Base-by-base conservation (phyloP, 202 grass and related monocot genomes). In the Zoysia matrella region DNA sequence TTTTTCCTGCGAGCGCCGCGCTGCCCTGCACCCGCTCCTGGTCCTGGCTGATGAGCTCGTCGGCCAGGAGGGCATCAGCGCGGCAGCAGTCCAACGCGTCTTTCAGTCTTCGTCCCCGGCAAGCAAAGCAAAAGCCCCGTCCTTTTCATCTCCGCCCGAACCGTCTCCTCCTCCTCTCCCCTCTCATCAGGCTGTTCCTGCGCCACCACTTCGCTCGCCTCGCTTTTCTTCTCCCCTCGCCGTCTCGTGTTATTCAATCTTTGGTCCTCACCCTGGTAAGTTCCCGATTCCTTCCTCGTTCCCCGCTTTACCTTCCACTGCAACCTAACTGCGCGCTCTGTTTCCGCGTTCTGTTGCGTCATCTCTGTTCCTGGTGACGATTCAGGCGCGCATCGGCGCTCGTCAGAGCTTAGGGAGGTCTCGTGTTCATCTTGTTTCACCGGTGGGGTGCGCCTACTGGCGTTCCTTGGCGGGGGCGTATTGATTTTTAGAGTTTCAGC, bases 71-170 rank as follows among this genome's bases (percentile, higher is more conserved):
- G 22, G 22, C 60, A 60, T n/a, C 61, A 50, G 15, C 67, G 77
- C 72, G 44, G 9, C 67, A 80, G 42, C 75, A 79, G 83, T 56
- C 73, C 73, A 73, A 82, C 88, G 79, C 88, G 88, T 86, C 78
- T 86, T 85, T 81, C 77, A 76, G 72, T 78, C 78, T 52, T 52
- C 73, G 4, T 2, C 74, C 74, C 3, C 74, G n/a, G 84, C 71
- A 86, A 75, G 56, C 68, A 55, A 90, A 82, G 41, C 22, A 30
- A 30, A 30, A 30, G 71, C 75, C 75, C 43, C 67, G 48, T 48
- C 67, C 73, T 83, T 76, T 82, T 64, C 60, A 48, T 30, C 73
- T 80, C 69, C 84, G 46, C 73, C 58, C 78, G 67, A 77, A 78
- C 83, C 73, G 71, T 53, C 56, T 55, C 53, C 64, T 54, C 52